A percentile compares a stretch with the other conserved stretches of the same genome.
Conservation (phyloP, 768 basidiomycete species). For the Mycena haematopus region DNA sequence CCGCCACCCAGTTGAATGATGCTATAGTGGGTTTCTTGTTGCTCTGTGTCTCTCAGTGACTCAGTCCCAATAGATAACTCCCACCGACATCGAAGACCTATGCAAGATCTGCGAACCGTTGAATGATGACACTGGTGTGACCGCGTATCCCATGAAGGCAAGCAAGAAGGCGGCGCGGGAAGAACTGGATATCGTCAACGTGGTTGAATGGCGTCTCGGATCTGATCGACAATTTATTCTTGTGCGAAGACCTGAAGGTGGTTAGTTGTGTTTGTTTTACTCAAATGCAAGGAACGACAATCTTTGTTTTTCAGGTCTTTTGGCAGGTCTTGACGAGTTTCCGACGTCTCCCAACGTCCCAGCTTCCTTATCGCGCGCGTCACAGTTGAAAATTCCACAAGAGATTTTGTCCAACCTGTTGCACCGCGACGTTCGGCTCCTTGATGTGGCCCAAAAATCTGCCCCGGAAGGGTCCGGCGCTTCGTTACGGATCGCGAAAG, state of each 20-base stretch:
- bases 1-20: slow-evolving; percentile 8
- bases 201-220: slow-evolving; percentile 75
- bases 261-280: slow-evolving; percentile 47
- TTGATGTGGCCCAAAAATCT: slow-evolving; percentile 19
- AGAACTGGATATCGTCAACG: slow-evolving; percentile 84
- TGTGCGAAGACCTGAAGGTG: slow-evolving; percentile 81
- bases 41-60: background rate
- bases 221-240: slow-evolving; percentile 70
- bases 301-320: slow-evolving; percentile 63
- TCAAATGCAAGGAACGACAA: background rate
- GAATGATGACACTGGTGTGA: slow-evolving; percentile 51
- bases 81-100: slow-evolving; percentile 77
- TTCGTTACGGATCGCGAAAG: slow-evolving; percentile 45
- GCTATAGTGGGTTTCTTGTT: slow-evolving; percentile 16
- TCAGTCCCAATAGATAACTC: slow-evolving; percentile 12
- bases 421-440: slow-evolving; percentile 34
- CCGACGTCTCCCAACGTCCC: slow-evolving; percentile 68
- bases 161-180: slow-evolving; percentile 83
- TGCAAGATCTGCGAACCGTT: slow-evolving; percentile 75
- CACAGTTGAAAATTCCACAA: slow-evolving; percentile 40
- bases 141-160: slow-evolving; percentile 86
- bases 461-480: background rate
- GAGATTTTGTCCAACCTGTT: slow-evolving; percentile 50
- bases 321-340: slow-evolving; percentile 91
- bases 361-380: slow-evolving; percentile 44